These are phyloP conservation scores for Plantago major DNA, from an alignment of 257 asterid genomes.

Conservation along the genomic window DNA sequence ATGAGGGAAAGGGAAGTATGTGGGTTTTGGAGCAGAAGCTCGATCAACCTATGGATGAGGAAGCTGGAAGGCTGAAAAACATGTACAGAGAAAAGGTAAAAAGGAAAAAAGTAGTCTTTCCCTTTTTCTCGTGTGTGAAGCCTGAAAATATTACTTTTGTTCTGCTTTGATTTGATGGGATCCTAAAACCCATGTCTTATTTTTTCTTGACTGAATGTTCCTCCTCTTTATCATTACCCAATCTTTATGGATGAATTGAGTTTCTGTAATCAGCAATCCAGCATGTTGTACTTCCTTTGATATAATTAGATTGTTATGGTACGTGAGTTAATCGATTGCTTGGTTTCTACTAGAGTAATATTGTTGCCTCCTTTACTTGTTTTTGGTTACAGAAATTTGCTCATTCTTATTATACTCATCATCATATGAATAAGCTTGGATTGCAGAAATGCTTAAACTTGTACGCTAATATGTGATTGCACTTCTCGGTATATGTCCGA, in stretches of 20 bases:
- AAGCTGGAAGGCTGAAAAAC: constrained; percentile 80
- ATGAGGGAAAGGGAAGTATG: constrained; percentile 75
- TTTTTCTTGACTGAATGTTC: constrained; percentile 6
- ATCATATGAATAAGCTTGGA: too few species aligned
- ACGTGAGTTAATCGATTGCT: too few species aligned
- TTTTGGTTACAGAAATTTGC: too few species aligned
- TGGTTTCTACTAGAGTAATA: too few species aligned
- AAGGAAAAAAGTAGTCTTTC: constrained; percentile 4
- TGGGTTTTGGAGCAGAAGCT: constrained; percentile 97
- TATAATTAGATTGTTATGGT: too few species aligned
- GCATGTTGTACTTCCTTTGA: not conserved
- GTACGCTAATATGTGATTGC: too few species aligned
- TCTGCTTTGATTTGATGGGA: constrained; percentile 13
- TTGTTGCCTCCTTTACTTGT: too few species aligned
- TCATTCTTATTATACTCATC: too few species aligned
- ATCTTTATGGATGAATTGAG: not conserved
- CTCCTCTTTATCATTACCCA: not conserved
- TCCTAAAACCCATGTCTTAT: constrained; percentile 10
- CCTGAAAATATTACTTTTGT: not conserved
- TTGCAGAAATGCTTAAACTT: too few species aligned
- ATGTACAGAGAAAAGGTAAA: constrained; percentile 88
- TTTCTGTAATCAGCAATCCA: not conserved
- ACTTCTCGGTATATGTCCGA: too few species aligned
- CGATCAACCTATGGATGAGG: constrained; percentile 99
- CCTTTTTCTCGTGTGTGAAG: not conserved